Evolutionary conservation across 768 basidiomycete genomes (phyloP).

Genomic region (Termitomyces sp.): DNA sequence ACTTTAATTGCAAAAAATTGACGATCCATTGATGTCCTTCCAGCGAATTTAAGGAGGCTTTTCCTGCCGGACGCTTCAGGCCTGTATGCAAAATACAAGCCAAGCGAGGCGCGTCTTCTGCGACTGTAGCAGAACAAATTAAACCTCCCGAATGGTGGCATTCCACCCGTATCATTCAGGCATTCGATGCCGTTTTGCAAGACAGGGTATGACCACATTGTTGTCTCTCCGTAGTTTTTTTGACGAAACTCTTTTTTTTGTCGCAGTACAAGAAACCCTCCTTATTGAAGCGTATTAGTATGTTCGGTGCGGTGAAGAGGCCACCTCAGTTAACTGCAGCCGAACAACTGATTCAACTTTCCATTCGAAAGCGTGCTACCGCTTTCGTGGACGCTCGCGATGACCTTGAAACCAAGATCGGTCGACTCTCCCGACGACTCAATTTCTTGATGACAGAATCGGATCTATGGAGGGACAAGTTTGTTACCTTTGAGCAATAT

Average conservation of each 20-base stretch:
- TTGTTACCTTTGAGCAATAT: slow-evolving; percentile 91
- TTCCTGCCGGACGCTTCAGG: slow-evolving; percentile 88
- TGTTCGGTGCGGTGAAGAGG: slow-evolving; percentile 68
- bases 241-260: not conserved
- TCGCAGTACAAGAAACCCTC: slow-evolving; percentile 84
- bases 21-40: slow-evolving; percentile 13
- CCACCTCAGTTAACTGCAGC: slow-evolving; percentile 73
- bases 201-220: slow-evolving; percentile 58
- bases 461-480: slow-evolving; percentile 90
- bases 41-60: slow-evolving; percentile 93
- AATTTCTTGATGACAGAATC: slow-evolving; percentile 93
- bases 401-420: slow-evolving; percentile 92
- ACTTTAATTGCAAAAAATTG: slow-evolving; percentile 3
- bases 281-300: slow-evolving; percentile 79
- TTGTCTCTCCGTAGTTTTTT: not conserved
- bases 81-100: slow-evolving; percentile 90
- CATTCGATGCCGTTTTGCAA: slow-evolving; percentile 83
- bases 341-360: slow-evolving; percentile 82
- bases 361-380: slow-evolving; percentile 91
- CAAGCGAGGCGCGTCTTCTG: slow-evolving; percentile 74
- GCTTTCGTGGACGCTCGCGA: slow-evolving; percentile 93
- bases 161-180: slow-evolving; percentile 85
- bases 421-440: slow-evolving; percentile 77
- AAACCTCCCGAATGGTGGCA: slow-evolving; percentile 95
- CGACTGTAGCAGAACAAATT: slow-evolving; percentile 86